phyloP scores from a whole-genome alignment of 805 yeast genomes.

The Torulaspora microellipsoides region DNA sequence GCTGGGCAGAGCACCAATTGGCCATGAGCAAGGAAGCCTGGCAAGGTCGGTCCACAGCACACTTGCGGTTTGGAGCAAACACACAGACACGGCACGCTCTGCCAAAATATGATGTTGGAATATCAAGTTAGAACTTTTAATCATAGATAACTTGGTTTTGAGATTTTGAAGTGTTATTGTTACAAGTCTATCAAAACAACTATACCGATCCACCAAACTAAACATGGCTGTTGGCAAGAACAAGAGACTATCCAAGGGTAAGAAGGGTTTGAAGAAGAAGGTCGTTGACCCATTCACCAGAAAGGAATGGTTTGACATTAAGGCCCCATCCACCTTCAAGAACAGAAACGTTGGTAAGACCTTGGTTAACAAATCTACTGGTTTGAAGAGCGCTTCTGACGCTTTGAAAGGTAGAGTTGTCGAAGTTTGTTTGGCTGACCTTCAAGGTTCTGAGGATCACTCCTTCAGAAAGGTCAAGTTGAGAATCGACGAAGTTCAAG shows the following conservation, averaged over 20 bases:
- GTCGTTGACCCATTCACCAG: constrained; percentile 99
- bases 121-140: not conserved
- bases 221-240: constrained; percentile 82
- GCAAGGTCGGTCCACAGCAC: too few relatives aligned
- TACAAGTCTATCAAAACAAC: constrained; percentile 5
- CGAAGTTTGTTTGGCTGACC: constrained; percentile 93
- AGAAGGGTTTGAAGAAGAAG: constrained; percentile 99
- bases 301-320: constrained; percentile 98
- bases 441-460: constrained; percentile 98
- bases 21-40: too few relatives aligned
- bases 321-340: constrained; percentile 98
- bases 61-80: too few relatives aligned
- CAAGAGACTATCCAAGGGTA: constrained; percentile 79
- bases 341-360: constrained; percentile 99
- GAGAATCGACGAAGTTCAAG: constrained; percentile 99
- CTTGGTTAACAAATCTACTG: constrained; percentile 95
- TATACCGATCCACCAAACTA: constrained; percentile 16
- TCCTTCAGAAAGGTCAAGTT: constrained; percentile 95
- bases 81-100: too few relatives aligned
- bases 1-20: too few relatives aligned
- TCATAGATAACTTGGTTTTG: too few relatives aligned
- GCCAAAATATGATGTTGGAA: not conserved
- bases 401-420: constrained; percentile 97
- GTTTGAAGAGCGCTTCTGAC: constrained; percentile 96
- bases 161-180: too few relatives aligned